Conservation (phyloP, 2,329 filamentous ascomycete genomes). For the Tolypocladium guangdongense region DNA sequence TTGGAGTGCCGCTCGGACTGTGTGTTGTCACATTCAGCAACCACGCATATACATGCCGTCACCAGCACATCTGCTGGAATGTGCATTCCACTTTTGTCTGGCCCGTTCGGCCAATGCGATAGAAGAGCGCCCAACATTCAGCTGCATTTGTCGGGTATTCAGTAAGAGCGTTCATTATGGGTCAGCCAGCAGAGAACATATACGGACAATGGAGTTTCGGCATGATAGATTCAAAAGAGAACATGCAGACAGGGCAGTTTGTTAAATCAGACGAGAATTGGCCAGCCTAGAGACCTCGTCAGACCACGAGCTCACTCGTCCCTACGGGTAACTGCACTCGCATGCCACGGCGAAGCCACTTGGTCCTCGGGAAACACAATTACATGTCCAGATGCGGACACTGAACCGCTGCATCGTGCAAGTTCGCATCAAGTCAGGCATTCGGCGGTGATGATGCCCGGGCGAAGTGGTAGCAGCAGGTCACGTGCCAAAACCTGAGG, state of each 20-base stretch:
- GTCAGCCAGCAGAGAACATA: background rate
- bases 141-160: background rate
- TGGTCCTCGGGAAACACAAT: background rate
- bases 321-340: background rate
- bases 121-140: background rate
- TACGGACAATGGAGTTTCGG: background rate
- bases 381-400: too few species aligned
- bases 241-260: too few species aligned
- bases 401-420: background rate
- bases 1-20: background rate
- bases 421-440: background rate
- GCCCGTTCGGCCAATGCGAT: too few species aligned
- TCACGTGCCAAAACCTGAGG: conserved; percentile 12
- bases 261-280: background rate
- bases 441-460: too few species aligned
- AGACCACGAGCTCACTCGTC: background rate
- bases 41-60: too few species aligned
- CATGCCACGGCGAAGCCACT: background rate
- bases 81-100: too few species aligned
- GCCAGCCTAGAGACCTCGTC: background rate
- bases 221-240: background rate
- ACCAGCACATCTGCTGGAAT: too few species aligned
- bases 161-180: background rate
- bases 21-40: too few species aligned
- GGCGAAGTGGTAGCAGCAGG: too few species aligned